phyloP scores from a whole-genome alignment of 805 yeast species.

The Candida yuanshanica region DNA sequence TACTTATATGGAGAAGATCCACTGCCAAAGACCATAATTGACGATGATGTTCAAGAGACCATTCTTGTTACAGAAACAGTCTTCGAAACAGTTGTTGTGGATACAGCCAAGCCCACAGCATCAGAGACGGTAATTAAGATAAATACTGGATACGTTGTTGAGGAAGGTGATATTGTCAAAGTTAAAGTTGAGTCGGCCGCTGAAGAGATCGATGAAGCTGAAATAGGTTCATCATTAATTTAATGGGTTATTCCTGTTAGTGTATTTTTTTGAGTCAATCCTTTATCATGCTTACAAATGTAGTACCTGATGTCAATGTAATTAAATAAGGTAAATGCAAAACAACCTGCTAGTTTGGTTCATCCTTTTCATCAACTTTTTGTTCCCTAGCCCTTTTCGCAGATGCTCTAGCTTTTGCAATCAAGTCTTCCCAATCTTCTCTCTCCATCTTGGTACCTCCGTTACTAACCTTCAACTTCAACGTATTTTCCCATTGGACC shows the following conservation, averaged over 20 bases:
- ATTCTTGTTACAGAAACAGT: neutral
- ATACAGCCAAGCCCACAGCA: neutral
- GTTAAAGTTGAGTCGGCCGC: slow-evolving; percentile 10
- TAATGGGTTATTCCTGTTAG: neutral
- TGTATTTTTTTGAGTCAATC: neutral
- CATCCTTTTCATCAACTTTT: neutral
- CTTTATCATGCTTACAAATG: neutral
- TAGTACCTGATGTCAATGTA: too few relatives aligned
- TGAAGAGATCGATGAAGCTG: slow-evolving; percentile 2
- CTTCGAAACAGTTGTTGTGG: neutral
- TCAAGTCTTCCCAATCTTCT: slow-evolving; percentile 18
- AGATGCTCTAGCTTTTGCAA: slow-evolving; percentile 11
- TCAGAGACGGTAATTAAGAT: slow-evolving; percentile 2
- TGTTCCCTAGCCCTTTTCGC: slow-evolving; percentile 3
- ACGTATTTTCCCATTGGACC: slow-evolving; percentile 57
- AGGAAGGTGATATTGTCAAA: slow-evolving; percentile 20
- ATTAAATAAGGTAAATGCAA: neutral
- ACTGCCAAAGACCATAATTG: neutral
- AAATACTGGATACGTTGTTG: slow-evolving; percentile 10
- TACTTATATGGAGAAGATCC: neutral
- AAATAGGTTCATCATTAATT: too few relatives aligned
- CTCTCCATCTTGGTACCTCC: slow-evolving; percentile 10
- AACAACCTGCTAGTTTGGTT: neutral
- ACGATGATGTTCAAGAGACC: neutral
- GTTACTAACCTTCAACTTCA: slow-evolving; percentile 7